Evolutionary conservation across 129 eudicot genomes (phyloP), one percentile per base, ranked within the genome.

Genomic region (Scalesia atractyloides): DNA sequence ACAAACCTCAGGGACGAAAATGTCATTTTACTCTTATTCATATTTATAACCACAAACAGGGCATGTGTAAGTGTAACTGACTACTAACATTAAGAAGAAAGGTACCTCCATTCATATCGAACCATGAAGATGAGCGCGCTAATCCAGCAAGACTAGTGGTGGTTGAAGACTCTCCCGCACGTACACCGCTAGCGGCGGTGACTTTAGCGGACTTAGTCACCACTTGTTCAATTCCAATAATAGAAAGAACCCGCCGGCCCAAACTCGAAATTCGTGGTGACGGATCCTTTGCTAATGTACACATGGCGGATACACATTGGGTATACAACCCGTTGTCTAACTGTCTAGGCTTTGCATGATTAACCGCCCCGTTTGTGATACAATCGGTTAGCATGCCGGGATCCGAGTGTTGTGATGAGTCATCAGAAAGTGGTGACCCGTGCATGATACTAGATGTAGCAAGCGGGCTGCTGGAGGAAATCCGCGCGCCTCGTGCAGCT

Each of bases 361-460:
- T 86, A 7, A 81, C 79, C 18, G 73, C 77, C 56, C 96, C 99
- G 60, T 90, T 82, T 81, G 86, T 83, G 26, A 74, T 63, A 69
- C 72, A 50, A 66, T 86, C 97, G 79, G 72, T 83, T 64, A 82
- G 61, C 69, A 84, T 72, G n/a, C 97, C 97, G 15, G 97, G 85
- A 81, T 94, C 99, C 10, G 97, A 94, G 79, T 87, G 97, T 49
- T 87, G 97, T 22, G 97, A 90, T 19, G 97, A 90, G 77, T 90
- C 97, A 77, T 94, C 99, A 0, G 99, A 94, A 6, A 94, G 74
- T 44, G 99, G 99, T 62, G 99, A 94, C 64, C 97, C 99, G 46
- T 90, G 97, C 96, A 90, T 84, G 12, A 94, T 76, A 15, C 97
- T 97, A 46, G 99, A 63, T 3, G 89, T 64, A 69, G 97, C 88